These are phyloP conservation scores for Talaromyces proteolyticus DNA, from an alignment of 495 filamentous ascomycete genomes.

Conservation along the genomic window DNA sequence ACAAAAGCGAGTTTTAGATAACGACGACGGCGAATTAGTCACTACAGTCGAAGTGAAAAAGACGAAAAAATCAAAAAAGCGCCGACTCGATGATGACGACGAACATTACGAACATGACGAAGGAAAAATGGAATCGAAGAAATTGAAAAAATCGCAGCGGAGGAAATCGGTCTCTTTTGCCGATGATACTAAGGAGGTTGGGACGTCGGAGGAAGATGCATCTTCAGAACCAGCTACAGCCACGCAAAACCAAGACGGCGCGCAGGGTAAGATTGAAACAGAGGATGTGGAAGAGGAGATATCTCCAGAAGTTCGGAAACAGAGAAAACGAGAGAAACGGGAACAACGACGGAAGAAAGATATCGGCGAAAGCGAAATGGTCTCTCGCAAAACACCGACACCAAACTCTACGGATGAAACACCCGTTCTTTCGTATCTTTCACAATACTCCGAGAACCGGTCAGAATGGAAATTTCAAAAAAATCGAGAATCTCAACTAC, in stretches of 20 bases:
- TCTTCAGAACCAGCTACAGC: background rate
- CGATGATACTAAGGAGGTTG: background rate
- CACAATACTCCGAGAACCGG: slow-evolving; percentile 58
- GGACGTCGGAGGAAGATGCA: background rate
- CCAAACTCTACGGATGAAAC: slow-evolving; percentile 26
- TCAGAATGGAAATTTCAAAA: slow-evolving; percentile 90
- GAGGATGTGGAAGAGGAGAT: background rate
- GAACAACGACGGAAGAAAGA: background rate
- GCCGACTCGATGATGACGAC: background rate
- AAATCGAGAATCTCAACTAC: slow-evolving; percentile 70
- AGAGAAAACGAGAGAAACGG: background rate
- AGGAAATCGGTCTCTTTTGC: background rate
- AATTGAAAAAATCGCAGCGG: background rate
- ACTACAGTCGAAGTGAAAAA: too few species aligned
- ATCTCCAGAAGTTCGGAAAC: background rate
- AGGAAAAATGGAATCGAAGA: background rate
- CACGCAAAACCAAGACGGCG: background rate
- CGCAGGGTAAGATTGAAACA: background rate
- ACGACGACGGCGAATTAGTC: background rate
- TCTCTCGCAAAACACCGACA: background rate
- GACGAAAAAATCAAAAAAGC: background rate
- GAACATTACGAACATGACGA: background rate
- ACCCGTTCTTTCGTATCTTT: slow-evolving; percentile 67
- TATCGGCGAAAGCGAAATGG: background rate
- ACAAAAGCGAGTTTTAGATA: background rate